Evolutionary conservation across 2,329 filamentous ascomycete species (phyloP), one percentile per base, ranked within the genome.

Genomic region (Xylaria sp.): DNA sequence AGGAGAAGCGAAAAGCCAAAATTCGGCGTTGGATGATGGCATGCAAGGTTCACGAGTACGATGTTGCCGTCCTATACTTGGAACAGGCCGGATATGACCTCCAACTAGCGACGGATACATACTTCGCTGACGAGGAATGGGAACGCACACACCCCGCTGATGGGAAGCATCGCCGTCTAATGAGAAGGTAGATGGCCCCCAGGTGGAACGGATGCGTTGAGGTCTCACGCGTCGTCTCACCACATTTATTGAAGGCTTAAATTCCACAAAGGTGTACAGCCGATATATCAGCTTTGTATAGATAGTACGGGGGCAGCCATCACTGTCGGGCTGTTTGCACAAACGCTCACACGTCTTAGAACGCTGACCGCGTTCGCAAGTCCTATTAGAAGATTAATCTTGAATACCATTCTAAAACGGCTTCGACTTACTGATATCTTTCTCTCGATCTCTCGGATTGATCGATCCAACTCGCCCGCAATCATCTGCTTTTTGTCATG

Each of bases 401-500:
- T 49, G 13, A 25, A 39, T 52, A 12, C 3, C 10, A 18, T 12
- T 4, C 10, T n/a, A 1, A 9, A n/a, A 41, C 52, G 31, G 9
- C 51, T 20, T 13, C 12, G 62, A 80, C 85, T 78, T 77, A 86
- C 86, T 69, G 92, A 94, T 78, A 99, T 95, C 83, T 98, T 98
- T 77, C 96, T 90, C 85, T 99, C 97, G 77, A 99, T 96, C 82
- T 98, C 93, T 75, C 94, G 85, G 64, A 98, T 90, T 51, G 93
- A 95, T 67, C 96, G 90, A 81, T 98, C 96, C 74, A 98, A 82
- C 81, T 98, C 95, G 60, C 88, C 94, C 1, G 95, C 95, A 83
- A 99, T 97, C 89, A 94, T 94, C 81, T 94, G 90, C 86, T 98
- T 97, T 85, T 93, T 94, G 76, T 98, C 95, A 74, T 91, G 92